phyloP scores from a whole-genome alignment of 805 yeast species.

The Wickerhamomyces bovis region DNA sequence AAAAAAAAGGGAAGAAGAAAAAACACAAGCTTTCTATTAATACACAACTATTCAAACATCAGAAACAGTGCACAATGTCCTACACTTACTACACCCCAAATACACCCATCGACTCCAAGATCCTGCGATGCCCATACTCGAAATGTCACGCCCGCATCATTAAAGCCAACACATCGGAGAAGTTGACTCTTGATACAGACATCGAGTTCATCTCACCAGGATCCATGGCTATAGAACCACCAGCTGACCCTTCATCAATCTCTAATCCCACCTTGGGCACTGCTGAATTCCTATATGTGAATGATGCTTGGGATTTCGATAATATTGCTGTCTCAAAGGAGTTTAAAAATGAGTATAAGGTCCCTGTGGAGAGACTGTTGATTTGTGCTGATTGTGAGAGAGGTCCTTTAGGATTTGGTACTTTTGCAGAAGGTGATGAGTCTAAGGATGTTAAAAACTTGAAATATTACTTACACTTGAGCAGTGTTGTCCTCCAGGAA shows the following conservation, averaged over 20 bases:
- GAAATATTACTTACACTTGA: slow-evolving; percentile 38
- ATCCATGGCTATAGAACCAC: background rate
- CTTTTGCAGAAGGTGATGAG: slow-evolving; percentile 21
- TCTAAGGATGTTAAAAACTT: slow-evolving; percentile 33
- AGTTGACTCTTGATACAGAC: background rate
- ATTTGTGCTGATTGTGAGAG: slow-evolving; percentile 73
- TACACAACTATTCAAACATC: no score
- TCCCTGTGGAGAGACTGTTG: slow-evolving; percentile 43
- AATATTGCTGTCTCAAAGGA: slow-evolving; percentile 64
- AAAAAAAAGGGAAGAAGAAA: no score
- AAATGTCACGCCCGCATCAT: slow-evolving; percentile 23
- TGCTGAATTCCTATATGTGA: slow-evolving; percentile 34
- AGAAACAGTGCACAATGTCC: background rate
- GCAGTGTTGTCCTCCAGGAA: slow-evolving; percentile 37
- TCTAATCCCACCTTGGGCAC: slow-evolving; percentile 2
- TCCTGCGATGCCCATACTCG: slow-evolving; percentile 21
- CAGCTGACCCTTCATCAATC: slow-evolving; percentile 2
- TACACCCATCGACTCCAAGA: background rate
- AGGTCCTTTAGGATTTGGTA: slow-evolving; percentile 74
- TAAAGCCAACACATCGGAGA: slow-evolving; percentile 5
- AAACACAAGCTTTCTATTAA: no score
- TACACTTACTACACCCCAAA: background rate
- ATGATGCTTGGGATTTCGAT: slow-evolving; percentile 74
- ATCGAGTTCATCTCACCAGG: slow-evolving; percentile 1
- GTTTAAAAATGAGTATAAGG: slow-evolving; percentile 14